Base-by-base conservation (phyloP, 1,284 basidiomycete genomes). In the Vanrija humicola region DNA sequence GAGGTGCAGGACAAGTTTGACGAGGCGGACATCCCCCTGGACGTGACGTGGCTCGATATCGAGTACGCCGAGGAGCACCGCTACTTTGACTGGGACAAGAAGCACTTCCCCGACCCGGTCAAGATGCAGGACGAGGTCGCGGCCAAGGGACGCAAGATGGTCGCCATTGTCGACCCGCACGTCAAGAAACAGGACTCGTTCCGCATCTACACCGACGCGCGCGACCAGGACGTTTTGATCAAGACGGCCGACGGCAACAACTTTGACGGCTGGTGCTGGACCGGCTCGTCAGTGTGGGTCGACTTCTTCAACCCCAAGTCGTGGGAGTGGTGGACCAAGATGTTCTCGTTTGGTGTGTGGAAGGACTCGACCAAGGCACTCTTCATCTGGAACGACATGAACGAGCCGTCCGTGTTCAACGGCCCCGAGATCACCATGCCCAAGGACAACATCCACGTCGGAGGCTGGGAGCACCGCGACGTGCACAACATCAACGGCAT, bases 381-480 rank as follows among this genome's bases (percentile, higher is more conserved):
- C 10, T 87, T 86, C 70, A 89, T 98, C 59, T 97, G 94, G 93
- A 98, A 97, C 75, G 95, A 98, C 74, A 98, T 98, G 95, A 98
- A 97, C 71, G 95, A 98, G 89, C 95, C 95, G 1, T 88, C 93
- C 5, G 86, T 99, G 23, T 98, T 99, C 80, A 95, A 97, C 65
- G 96, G 95, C 0, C 96, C 96, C 3, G 96, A 99, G 73, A 95
- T 98, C 68, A 92, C 91, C 14, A 92, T 97, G 87, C 92, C 90
- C 14, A 90, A 89, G 72, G 96, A 98, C 66, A 90, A 88, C 58
- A 76, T 96, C 38, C 95, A 98, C 68, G 88, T 87, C 40, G 92
- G 91, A 19, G 76, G 76, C 7, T 98, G 95, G 95, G 95, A 99
- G 73, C 93, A 99, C 70, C 86, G 95, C 44, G 95, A 98, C 70